Base-by-base conservation (phyloP, 352 stramenopile genomes). In the Phytopythium boreale region DNA sequence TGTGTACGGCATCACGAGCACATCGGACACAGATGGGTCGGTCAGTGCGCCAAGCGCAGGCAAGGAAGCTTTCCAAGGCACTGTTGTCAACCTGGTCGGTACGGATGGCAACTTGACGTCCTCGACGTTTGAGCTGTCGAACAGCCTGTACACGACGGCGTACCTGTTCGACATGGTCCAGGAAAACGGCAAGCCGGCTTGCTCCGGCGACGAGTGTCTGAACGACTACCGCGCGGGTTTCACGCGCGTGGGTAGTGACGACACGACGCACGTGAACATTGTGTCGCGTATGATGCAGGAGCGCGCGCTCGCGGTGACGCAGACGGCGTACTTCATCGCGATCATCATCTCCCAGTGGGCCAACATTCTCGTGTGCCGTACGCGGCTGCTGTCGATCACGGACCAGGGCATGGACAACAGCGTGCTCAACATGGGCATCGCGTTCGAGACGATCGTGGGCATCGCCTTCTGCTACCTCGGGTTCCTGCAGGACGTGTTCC, bases 321-420 rank as follows among this genome's bases (percentile, higher is more conserved):
- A 96, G 74, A 89, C 82, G 37, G 84, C 86, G 36, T 95, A 88
- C 64, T 92, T 95, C 64, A 67, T 91, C 2, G 79, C 77, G 2
- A 73, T 96, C 44, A 85, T 96, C 11, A 62, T 97, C 36, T 81
- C 83, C 37, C 90, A 97, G 70, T 95, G 87, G 76, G 77, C 88
- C 24, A 90, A 96, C 63, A 36, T 97, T 22, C 63, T 97, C 15
- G 84, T 96, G 52, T 96, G 83, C 71, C 95, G 94, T 63, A 97
- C 90, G 39, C 77, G 90, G 9, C 79, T 89, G 74, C 74, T 97
- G 34, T 95, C 82, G 44, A 82, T 97, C 63, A 67, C 79, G 50
- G 71, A 88, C 20, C 90, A 97, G 61, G 90, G 90, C 62, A 95
- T 97, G 84, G 61, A 77, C 41, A 97, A 97, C 76, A 82, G 66